Percentiles rank a stretch among this genome's conserved stretches.
Conservation (phyloP, 345 rosid genomes). For the Acer negundo region DNA sequence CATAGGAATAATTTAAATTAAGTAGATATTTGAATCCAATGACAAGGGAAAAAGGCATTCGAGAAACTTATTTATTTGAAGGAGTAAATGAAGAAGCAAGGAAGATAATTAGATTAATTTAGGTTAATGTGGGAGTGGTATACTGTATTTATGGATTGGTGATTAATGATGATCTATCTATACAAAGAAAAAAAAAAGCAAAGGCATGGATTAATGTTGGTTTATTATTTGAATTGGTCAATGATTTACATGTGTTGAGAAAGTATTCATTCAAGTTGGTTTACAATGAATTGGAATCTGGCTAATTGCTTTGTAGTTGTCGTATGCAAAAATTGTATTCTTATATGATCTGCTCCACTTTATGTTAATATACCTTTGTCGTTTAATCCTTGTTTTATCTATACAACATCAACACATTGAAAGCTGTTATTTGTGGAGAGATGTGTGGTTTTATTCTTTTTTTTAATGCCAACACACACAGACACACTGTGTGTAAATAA, state of each 20-base stretch:
- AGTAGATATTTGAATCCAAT: slow-evolving; percentile 24
- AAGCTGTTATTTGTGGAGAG: neutral
- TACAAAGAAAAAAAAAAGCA: no score
- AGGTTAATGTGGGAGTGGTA: slow-evolving; percentile 3
- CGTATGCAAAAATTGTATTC: neutral
- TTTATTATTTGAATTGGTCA: no score
- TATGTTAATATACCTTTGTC: no score
- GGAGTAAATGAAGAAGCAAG: neutral
- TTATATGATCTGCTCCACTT: no score
- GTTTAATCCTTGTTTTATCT: no score
- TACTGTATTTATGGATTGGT: slow-evolving; percentile 26
- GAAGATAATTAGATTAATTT: slow-evolving; percentile 13
- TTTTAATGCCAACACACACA: neutral
- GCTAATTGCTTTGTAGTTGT: neutral
- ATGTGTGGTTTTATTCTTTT: neutral
- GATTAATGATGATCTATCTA: slow-evolving; percentile 11
- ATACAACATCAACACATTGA: no score
- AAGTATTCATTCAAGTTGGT: no score
- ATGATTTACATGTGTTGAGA: no score
- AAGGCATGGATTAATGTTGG: no score
- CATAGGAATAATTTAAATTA: slow-evolving; percentile 24
- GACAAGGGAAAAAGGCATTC: neutral
- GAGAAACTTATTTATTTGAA: slow-evolving; percentile 11
- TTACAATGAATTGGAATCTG: neutral
- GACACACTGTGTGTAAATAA: no score